phyloP scores from a whole-genome alignment of 2,329 filamentous ascomycete genomes.

The Fusarium keratoplasticum region DNA sequence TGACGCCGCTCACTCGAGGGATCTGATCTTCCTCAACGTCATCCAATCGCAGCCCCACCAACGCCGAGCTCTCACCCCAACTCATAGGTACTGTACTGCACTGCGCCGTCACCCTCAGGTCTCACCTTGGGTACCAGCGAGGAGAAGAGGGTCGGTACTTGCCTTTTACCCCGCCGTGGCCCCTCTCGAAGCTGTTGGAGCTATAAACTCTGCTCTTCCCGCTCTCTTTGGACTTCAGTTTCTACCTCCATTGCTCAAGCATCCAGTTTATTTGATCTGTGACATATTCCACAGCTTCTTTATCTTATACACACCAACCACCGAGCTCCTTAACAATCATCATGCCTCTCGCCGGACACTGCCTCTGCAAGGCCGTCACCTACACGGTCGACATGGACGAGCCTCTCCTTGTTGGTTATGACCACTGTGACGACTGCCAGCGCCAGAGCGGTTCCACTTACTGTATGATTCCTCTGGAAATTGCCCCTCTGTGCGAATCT shows the following conservation, averaged over 20 bases:
- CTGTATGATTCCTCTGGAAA: slow-evolving; percentile 58
- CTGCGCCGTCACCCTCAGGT: slow-evolving; percentile 3
- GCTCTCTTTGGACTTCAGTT: not conserved
- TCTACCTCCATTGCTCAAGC: not conserved
- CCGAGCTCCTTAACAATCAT: slow-evolving; percentile 43
- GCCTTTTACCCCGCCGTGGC: slow-evolving; percentile 44
- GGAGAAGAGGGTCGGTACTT: slow-evolving; percentile 19
- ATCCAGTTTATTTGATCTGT: slow-evolving; percentile 10
- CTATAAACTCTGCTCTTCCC: slow-evolving; percentile 5
- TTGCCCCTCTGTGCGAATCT: not conserved
- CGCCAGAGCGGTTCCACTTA: slow-evolving; percentile 77
- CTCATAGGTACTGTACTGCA: not conserved
- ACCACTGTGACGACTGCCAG: slow-evolving; percentile 80
- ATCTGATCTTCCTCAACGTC: slow-evolving; percentile 42
- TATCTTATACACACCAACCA: not conserved
- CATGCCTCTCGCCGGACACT: slow-evolving; percentile 77
- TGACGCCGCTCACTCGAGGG: slow-evolving; percentile 20
- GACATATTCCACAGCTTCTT: slow-evolving; percentile 6
- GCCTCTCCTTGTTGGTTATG: slow-evolving; percentile 70
- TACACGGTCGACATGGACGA: slow-evolving; percentile 69
- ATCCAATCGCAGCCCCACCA: slow-evolving; percentile 46
- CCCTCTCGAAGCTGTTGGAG: slow-evolving; percentile 41
- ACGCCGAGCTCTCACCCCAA: slow-evolving; percentile 23
- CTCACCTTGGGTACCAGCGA: slow-evolving; percentile 9
- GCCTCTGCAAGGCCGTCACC: slow-evolving; percentile 77